These are phyloP conservation scores for Sarocladium brachiariae DNA, from an alignment of 2,329 filamentous ascomycete species.

Conservation along the genomic window DNA sequence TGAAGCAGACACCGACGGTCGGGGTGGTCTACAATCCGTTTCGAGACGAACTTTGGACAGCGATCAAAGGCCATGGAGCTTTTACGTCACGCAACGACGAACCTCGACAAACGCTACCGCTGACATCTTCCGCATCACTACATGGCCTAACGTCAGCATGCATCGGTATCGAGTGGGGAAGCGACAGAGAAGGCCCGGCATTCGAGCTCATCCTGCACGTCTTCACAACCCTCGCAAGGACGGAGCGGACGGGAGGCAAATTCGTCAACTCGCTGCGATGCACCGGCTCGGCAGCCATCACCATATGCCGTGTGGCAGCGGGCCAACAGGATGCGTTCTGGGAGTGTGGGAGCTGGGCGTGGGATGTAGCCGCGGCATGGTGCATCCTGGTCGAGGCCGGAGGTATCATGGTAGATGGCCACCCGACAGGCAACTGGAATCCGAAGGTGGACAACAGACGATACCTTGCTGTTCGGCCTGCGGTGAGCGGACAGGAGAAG, in stretches of 20 bases:
- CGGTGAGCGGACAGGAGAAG: background rate
- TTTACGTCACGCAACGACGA: background rate
- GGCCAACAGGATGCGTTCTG: slow-evolving; percentile 3
- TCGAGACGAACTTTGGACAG: background rate
- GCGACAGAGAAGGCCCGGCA: background rate
- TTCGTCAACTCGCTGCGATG: slow-evolving; percentile 4
- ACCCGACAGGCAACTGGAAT: slow-evolving; percentile 2
- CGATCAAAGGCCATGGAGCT: background rate
- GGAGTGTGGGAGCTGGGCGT: slow-evolving; percentile 2
- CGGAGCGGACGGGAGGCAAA: background rate
- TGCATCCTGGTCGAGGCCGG: slow-evolving; percentile 3
- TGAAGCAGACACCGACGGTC: background rate
- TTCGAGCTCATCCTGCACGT: slow-evolving; percentile 1
- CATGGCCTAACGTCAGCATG: background rate
- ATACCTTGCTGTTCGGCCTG: background rate
- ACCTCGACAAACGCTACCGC: background rate
- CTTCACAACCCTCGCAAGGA: slow-evolving; percentile 3
- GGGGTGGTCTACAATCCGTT: slow-evolving; percentile 2
- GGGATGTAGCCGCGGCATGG: slow-evolving; percentile 5
- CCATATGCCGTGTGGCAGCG: background rate
- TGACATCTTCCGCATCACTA: background rate
- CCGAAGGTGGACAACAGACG: background rate
- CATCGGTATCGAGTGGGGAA: slow-evolving; percentile 5
- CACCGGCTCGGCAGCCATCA: slow-evolving; percentile 1
- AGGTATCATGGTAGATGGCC: slow-evolving; percentile 1